Evolutionary conservation across 2,329 filamentous ascomycete genomes (phyloP).

Genomic region (Monilinia polystroma): DNA sequence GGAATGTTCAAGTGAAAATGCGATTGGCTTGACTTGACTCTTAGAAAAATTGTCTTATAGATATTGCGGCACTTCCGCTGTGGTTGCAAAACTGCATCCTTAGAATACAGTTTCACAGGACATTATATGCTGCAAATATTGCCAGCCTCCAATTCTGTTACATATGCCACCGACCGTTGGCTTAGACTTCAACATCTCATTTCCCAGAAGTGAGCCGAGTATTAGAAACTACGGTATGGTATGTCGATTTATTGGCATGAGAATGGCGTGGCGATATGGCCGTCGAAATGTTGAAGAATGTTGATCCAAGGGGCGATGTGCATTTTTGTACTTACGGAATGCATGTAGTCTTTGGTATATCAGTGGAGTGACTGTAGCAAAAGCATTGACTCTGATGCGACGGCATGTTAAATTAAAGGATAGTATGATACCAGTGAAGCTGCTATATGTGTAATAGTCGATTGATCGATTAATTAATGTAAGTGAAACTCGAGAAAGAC

Average conservation of each 20-base stretch:
- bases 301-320: not conserved
- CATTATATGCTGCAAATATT: not conserved
- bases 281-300: slow-evolving; percentile 10
- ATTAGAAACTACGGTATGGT: not conserved
- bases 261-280: not conserved
- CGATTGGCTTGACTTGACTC: not conserved
- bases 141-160: not conserved
- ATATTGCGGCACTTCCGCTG: slow-evolving; percentile 1
- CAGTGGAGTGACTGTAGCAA: not conserved
- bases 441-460: not conserved
- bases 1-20: slow-evolving; percentile 11
- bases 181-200: not conserved
- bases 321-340: not conserved
- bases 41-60: slow-evolving; percentile 11
- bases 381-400: not conserved
- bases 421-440: no score
- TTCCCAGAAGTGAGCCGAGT: not conserved
- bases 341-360: not conserved
- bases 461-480: no score
- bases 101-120: not conserved
- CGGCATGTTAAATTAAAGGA: not conserved
- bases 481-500: no score
- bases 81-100: not conserved
- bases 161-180: not conserved
- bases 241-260: not conserved